phyloP scores from a whole-genome alignment of 345 rosid genomes.

The Pugionium cornutum region DNA sequence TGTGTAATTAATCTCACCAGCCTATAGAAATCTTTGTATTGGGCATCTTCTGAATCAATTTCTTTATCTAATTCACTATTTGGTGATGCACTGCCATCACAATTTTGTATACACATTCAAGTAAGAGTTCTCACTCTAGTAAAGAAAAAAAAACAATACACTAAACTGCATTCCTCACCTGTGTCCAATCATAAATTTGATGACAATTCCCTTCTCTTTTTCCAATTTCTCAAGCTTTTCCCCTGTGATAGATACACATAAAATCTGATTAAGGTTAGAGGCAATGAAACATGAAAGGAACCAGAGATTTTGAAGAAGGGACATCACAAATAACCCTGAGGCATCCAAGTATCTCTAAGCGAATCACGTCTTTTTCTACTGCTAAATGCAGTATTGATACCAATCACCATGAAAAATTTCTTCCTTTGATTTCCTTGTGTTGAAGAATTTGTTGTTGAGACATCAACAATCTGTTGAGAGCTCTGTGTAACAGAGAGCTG shows the following conservation, averaged over 20 bases:
- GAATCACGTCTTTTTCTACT: conserved; percentile 95
- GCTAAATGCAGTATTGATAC: conserved; percentile 96
- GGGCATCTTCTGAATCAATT: conserved; percentile 89
- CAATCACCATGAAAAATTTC: conserved; percentile 83
- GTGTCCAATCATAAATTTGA: conserved; percentile 97
- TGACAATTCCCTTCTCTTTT: conserved; percentile 81
- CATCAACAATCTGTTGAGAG: conserved; percentile 48
- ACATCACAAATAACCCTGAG: conserved; percentile 60
- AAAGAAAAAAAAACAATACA: neutral
- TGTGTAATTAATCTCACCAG: conserved; percentile 53
- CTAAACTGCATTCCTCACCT: conserved; percentile 48
- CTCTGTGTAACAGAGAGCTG: conserved; percentile 63
- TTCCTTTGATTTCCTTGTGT: conserved; percentile 43
- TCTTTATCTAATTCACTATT: conserved; percentile 85
- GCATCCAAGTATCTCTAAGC: conserved; percentile 97
- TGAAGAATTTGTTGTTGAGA: conserved; percentile 37
- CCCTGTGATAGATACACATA: conserved; percentile 46
- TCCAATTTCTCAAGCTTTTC: conserved; percentile 77
- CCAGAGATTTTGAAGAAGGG: conserved; percentile 14
- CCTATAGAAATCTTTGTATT: conserved; percentile 91
- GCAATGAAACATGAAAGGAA: conserved; percentile 12
- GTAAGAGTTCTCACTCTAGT: conserved; percentile 11
- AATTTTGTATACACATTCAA: conserved; percentile 17
- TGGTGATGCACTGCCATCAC: conserved; percentile 66
- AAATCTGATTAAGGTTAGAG: conserved; percentile 6